Evolutionary conservation across 1,139 yeast species (phyloP).

Genomic region (Magnusiomyces fungicola): DNA sequence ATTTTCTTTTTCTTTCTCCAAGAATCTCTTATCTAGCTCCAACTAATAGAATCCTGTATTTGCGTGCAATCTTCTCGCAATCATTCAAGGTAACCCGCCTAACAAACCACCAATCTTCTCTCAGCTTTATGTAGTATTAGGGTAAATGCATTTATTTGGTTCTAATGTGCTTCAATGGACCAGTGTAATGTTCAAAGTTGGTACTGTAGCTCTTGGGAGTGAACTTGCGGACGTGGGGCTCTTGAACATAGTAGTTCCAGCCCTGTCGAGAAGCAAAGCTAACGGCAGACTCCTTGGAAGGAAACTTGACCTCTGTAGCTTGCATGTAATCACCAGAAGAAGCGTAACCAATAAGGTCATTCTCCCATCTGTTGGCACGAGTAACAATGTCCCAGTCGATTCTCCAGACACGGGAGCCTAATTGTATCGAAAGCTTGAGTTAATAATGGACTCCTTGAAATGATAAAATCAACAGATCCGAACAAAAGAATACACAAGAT

Average conservation of each 20-base stretch:
- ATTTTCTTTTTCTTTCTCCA: too few species aligned
- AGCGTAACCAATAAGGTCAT: conserved; percentile 82
- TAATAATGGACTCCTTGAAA: not conserved
- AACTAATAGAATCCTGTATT: too few species aligned
- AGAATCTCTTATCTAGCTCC: too few species aligned
- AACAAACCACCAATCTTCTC: too few species aligned
- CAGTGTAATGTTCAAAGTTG: conserved; percentile 63
- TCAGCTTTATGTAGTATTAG: too few species aligned
- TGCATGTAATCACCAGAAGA: conserved; percentile 71
- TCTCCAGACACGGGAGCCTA: conserved; percentile 50
- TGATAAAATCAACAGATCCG: too few species aligned
- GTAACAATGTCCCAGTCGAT: conserved; percentile 79
- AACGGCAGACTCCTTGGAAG: conserved; percentile 68
- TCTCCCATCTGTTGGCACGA: conserved; percentile 82
- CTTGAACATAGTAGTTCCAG: conserved; percentile 78
- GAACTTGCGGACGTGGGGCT: conserved; percentile 69
- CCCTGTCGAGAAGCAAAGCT: conserved; percentile 76
- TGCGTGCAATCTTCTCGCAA: too few species aligned
- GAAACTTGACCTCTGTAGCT: conserved; percentile 51
- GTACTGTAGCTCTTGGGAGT: conserved; percentile 67
- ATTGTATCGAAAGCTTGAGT: not conserved
- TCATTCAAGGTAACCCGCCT: too few species aligned
- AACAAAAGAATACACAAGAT: too few species aligned
- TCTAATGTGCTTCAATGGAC: conserved; percentile 74
- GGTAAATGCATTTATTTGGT: conserved; percentile 58